Base-by-base conservation (phyloP, 179 eudicot genomes). In the Pouteria campechiana region DNA sequence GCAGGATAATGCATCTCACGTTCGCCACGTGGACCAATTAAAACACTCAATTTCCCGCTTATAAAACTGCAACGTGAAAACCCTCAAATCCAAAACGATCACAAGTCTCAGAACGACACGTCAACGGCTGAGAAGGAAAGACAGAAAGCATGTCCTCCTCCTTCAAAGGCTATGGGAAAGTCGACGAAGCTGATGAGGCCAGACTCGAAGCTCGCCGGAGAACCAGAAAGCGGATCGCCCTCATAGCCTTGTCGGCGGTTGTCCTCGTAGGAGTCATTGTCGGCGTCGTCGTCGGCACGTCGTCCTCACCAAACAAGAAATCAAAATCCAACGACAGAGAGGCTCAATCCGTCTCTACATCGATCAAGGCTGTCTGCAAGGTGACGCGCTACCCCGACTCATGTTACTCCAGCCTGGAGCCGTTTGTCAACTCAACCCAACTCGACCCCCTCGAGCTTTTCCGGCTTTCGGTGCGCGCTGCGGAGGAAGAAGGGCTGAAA, bases 371-470 rank as follows among this genome's bases (percentile, higher is more conserved):
- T 0, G 45, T 40, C 2, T 72, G 78, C 15, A 41, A 30, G 7
- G 39, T 40, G 6, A 72, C 70, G 0, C 27, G 52, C 27, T 54
- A 72, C 35, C 78, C 73, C 0, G 64, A 59, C 23, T 25, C 70
- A 1, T 72, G 78, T 37, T 46, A 30, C 60, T 8, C 16, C 4
- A 67, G 70, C 47, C 44, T 72, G 0, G 18, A 37, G 17, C 63
- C 72, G 0, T 8, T 37, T 0, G 42, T 15, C 0, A 58, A 41
- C 13, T 49, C 63, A 1, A 53, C 44, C 25, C 36, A 49, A 9
- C 13, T 58, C 27, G 34, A 33, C 13, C 64, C 67, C 8, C 41
- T 52, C 9, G 50, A 55, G 3, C 23, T 72, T 9, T 53, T 38
- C 58, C 52, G 55, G 30, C 33, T 63, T 13, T 50, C 69, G 0